Conservation (phyloP, 495 filamentous ascomycete genomes). For the Delitschia confertaspora region DNA sequence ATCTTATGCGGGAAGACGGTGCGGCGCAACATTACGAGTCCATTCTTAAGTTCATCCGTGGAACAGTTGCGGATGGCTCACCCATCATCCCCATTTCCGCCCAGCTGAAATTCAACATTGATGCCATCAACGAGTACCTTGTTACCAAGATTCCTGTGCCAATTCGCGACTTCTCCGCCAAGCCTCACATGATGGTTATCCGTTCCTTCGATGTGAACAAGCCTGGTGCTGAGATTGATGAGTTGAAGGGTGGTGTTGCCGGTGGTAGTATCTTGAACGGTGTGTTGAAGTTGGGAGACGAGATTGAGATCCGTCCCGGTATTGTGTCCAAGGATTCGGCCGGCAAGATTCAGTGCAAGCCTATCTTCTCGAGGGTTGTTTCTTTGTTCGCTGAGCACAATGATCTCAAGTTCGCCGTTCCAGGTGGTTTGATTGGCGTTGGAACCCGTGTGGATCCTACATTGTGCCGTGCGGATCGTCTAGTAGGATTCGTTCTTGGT, state of each 20-base stretch:
- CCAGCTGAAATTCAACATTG: slow-evolving; percentile 98
- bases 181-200: slow-evolving; percentile 97
- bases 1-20: slow-evolving; percentile 88
- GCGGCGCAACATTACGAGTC: slow-evolving; percentile 89
- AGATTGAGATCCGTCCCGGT: slow-evolving; percentile 96
- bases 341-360: slow-evolving; percentile 88
- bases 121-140: slow-evolving; percentile 90
- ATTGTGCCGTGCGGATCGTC: slow-evolving; percentile 93
- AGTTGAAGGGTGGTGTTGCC: slow-evolving; percentile 96
- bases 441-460: slow-evolving; percentile 96
- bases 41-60: slow-evolving; percentile 94
- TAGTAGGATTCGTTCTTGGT: slow-evolving; percentile 95
- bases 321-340: slow-evolving; percentile 89
- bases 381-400: slow-evolving; percentile 96
- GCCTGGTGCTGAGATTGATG: slow-evolving; percentile 98
- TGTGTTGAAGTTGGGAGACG: slow-evolving; percentile 89
- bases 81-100: slow-evolving; percentile 97
- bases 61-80: slow-evolving; percentile 90
- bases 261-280: slow-evolving; percentile 94
- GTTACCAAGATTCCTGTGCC: slow-evolving; percentile 90
- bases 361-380: slow-evolving; percentile 91
- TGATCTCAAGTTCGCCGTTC: slow-evolving; percentile 93
- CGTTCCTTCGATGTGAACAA: slow-evolving; percentile 99
- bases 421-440: slow-evolving; percentile 90
- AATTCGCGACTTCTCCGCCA: slow-evolving; percentile 73